phyloP scores from a whole-genome alignment of 2,329 filamentous ascomycete species.

The Elsinoe necatrix region DNA sequence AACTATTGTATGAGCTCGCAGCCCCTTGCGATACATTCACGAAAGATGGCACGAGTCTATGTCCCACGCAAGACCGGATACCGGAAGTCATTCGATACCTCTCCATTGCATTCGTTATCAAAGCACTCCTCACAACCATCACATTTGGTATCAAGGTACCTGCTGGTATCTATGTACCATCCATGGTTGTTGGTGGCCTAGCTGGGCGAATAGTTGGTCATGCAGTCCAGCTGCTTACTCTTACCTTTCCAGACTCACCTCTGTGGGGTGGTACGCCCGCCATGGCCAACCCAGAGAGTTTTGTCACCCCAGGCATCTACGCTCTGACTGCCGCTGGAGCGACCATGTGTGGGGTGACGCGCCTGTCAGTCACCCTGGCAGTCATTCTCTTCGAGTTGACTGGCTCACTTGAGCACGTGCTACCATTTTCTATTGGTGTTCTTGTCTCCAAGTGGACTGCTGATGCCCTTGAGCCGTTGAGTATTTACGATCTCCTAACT shows the following conservation, averaged over 20 bases:
- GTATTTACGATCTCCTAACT: constrained; percentile 90
- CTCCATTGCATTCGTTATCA: constrained; percentile 74
- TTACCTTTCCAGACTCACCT: constrained; percentile 60
- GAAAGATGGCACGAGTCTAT: constrained; percentile 63
- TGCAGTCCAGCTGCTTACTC: constrained; percentile 68
- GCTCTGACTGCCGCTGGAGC: constrained; percentile 89
- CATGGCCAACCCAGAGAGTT: constrained; percentile 61
- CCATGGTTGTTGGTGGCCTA: constrained; percentile 94
- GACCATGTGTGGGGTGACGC: constrained; percentile 95
- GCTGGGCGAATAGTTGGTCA: constrained; percentile 86
- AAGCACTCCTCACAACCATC: constrained; percentile 76
- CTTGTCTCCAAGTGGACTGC: constrained; percentile 97
- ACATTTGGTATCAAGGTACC: constrained; percentile 96
- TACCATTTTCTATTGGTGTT: constrained; percentile 87
- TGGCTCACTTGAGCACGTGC: constrained; percentile 85
- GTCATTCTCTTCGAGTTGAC: constrained; percentile 96
- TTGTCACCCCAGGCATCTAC: constrained; percentile 94
- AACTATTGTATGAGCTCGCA: constrained; percentile 81
- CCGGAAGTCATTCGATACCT: constrained; percentile 64
- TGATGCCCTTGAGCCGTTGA: constrained; percentile 85
- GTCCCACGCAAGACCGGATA: constrained; percentile 69
- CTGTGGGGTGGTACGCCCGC: constrained; percentile 69
- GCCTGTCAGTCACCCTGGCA: constrained; percentile 83
- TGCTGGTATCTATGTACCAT: constrained; percentile 94
- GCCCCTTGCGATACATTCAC: constrained; percentile 73